Base-by-base conservation (phyloP, 345 rosid species). In the Sonneratia caseolaris region DNA sequence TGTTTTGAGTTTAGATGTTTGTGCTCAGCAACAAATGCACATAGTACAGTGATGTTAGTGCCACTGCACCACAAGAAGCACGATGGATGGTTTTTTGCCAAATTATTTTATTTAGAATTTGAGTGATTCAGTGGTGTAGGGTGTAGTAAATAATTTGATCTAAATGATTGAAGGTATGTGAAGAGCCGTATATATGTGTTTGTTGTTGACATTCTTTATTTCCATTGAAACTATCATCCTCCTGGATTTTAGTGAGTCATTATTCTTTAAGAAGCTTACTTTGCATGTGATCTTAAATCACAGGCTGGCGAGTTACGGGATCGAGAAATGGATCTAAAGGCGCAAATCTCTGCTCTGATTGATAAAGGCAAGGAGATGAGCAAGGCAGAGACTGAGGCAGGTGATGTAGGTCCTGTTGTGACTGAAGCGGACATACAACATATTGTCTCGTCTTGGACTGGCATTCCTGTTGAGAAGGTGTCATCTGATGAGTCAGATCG, bases 261-360 rank as follows among this genome's bases (percentile, higher is more conserved):
- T 32, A n/a, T 64, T 36, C 35, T 51, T 36, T 22, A 16, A 24
- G 40, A 45, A 65, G 51, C 43, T 37, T 18, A 42, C 67, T 19
- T 14, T 37, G 22, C 35, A 45, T 64, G 18, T 15, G 27, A 18
- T 21, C 53, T 48, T 3, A 48, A 48, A 48, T 16, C 49, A 72
- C 87, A 96, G 99, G 99, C 98, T n/a, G 98, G 99, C 37, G 94
- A 92, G 74, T 84, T 89, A 68, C 92, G 97, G 6, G 99, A 91
- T 61, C 90, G 95, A 37, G 99, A 96, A 76, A 91, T 92, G 86
- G 98, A 96, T 77, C 95, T 96, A 10, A 91, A 87, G 87, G 91
- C 95, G 14, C 96, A 96, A 84, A 92, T 91, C 37, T 65, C 90
- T 21, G 92, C 93, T 70, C 85, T 92, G 67, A 82, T 87, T 24